Base-by-base conservation (phyloP, 352 stramenopile genomes). In the Blastocystis sp. region DNA sequence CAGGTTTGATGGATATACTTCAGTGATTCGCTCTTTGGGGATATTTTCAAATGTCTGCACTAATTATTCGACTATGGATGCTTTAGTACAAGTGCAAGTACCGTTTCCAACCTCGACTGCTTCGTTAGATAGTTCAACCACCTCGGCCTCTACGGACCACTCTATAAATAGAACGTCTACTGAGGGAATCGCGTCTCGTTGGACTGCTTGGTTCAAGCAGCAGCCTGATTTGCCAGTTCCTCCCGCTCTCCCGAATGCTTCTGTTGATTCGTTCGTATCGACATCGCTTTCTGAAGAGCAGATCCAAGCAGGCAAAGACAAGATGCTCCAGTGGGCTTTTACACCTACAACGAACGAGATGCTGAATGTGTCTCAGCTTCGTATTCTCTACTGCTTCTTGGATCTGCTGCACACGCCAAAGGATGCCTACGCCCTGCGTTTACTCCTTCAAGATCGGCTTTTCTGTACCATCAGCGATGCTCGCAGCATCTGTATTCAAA, bases 291-390 rank as follows among this genome's bases (percentile, higher is more conserved):
- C 73, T 8, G 50, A 26, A 63, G 55, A 84, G 7, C 39, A 43
- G 15, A 23, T 29, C 18, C 9, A 37, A 18, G 62, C 45, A 5
- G 73, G 62, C 8, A 84, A 84, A 29, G 73, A 84, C 13, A 34
- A n/a, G 23, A 37, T 66, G 64, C 73, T 84, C 34, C 45, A 39
- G 4, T 43, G 26, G 37, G 73, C 73, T 18, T 84, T 53, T 45
- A 41, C 20, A 54, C 50, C 73, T 3, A 69, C 73, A 15, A 45
- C 45, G 34, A 84, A 66, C 55, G 43, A 56, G 7, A 50, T 84
- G 20, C 73, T 84, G 8, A 84, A 84, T 37, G 53, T 29, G 18
- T 50, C 73, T n/a, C 73, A 84, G 15, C 6, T 84, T n/a, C 73
- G 62, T 45, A 41, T 84, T 5, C 53, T 84, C 20, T 53, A 45